phyloP scores from a whole-genome alignment of 306 rosid species.

The Rubus parviflorus region DNA sequence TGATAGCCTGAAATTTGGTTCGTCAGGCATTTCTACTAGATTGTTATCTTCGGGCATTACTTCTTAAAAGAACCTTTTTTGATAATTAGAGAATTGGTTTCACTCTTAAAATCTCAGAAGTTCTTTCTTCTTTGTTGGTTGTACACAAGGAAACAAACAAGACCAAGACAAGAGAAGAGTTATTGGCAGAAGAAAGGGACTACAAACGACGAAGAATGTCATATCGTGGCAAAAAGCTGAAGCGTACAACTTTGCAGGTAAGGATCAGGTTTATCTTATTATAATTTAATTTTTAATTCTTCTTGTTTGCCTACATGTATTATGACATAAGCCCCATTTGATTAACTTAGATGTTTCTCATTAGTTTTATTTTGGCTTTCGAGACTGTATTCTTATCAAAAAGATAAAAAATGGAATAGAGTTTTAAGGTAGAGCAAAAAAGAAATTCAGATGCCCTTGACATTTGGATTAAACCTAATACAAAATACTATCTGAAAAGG shows the following conservation, averaged over 20 bases:
- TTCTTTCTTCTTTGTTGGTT: conserved; percentile 7
- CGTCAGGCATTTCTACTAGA: background rate
- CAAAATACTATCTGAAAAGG: too few species aligned
- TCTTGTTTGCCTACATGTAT: background rate
- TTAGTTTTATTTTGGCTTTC: background rate
- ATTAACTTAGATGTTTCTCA: background rate
- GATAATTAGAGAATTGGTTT: background rate
- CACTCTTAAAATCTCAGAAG: background rate
- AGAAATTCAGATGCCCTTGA: background rate
- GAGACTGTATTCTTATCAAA: background rate
- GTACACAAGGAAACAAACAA: conserved; percentile 49
- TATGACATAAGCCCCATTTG: background rate
- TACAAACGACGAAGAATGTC: conserved; percentile 94
- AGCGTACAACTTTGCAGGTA: conserved; percentile 73
- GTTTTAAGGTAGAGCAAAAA: background rate
- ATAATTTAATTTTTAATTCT: background rate
- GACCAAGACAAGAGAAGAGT: conserved; percentile 78
- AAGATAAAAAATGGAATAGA: background rate
- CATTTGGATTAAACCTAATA: background rate
- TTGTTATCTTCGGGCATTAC: background rate
- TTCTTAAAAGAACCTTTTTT: background rate
- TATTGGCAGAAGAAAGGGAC: conserved; percentile 95
- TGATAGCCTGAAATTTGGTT: background rate
- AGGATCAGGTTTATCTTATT: conserved; percentile 20
- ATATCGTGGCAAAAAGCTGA: conserved; percentile 89